Evolutionary conservation across 805 yeast genomes (phyloP).

Genomic region (Kazachstania africana): DNA sequence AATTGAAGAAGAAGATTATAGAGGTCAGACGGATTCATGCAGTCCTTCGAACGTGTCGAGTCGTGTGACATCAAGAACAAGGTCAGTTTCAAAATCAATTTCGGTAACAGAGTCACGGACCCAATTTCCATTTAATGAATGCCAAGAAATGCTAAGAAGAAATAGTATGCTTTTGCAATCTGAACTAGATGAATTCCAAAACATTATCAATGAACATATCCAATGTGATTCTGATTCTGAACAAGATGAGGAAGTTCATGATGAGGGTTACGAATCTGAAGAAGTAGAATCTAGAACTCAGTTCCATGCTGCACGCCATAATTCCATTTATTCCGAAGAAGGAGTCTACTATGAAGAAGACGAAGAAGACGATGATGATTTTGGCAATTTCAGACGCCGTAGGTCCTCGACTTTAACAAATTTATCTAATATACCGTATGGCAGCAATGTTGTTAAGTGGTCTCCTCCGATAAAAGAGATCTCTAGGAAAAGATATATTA

Average conservation of each 20-base stretch:
- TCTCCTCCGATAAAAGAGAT: conserved; percentile 31
- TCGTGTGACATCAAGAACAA: neutral
- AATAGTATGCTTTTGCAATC: conserved; percentile 37
- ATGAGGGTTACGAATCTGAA: neutral
- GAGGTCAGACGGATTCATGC: neutral
- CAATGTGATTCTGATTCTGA: conserved; percentile 15
- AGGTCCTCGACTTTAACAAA: conserved; percentile 18
- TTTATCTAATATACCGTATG: conserved; percentile 14
- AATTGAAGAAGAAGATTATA: conserved; percentile 16
- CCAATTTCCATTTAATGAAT: neutral
- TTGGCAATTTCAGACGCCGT: conserved; percentile 3
- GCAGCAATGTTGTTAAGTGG: conserved; percentile 34
- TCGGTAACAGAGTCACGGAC: neutral
- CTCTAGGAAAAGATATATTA: conserved; percentile 32
- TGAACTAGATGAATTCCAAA: conserved; percentile 48
- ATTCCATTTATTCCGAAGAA: conserved; percentile 14
- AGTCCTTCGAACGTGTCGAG: neutral
- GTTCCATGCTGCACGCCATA: neutral
- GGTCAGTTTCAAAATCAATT: neutral
- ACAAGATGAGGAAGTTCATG: conserved; percentile 1
- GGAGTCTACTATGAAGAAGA: conserved; percentile 15
- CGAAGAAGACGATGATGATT: conserved; percentile 14
- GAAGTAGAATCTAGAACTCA: no score
- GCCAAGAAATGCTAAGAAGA: conserved; percentile 1
- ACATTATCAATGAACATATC: conserved; percentile 14